phyloP scores from a whole-genome alignment of 2,329 filamentous ascomycete species.

The Tolypocladium tundrense region DNA sequence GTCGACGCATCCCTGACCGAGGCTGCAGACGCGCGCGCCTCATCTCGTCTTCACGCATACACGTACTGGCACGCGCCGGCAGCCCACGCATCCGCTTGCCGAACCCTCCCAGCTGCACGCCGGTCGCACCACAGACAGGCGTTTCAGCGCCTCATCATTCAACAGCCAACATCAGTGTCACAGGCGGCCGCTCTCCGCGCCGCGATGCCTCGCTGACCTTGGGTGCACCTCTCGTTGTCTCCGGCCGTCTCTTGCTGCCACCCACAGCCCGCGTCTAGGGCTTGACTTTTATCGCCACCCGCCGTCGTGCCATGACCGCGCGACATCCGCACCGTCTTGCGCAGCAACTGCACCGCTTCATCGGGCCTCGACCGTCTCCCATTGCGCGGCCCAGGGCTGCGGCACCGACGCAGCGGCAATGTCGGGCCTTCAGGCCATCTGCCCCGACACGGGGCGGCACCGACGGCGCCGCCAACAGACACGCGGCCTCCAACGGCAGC shows the following conservation, averaged over 20 bases:
- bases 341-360: conserved; percentile 2
- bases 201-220: not conserved
- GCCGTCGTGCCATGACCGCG: conserved; percentile 6
- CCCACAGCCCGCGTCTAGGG: not conserved
- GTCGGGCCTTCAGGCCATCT: conserved; percentile 1
- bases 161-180: too few relatives aligned
- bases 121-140: too few relatives aligned
- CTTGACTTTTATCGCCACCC: not conserved
- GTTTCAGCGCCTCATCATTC: too few relatives aligned
- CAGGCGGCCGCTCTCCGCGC: too few relatives aligned
- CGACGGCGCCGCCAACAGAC: not conserved
- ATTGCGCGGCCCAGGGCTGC: not conserved
- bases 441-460: not conserved
- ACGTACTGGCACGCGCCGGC: not conserved
- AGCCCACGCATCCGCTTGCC: not conserved
- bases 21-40: not conserved
- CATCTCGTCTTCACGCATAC: not conserved
- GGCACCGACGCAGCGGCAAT: not conserved
- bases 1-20: not conserved
- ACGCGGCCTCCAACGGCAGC: not conserved
- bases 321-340: conserved; percentile 5
- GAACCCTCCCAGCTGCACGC: not conserved
- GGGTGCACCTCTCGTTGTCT: not conserved
- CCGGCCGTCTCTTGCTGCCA: not conserved
- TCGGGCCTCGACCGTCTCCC: not conserved